Percentiles rank a stretch among this genome's conserved stretches.
phyloP scores from a whole-genome alignment of 768 basidiomycete species.

The Pleurotus sapidus region DNA sequence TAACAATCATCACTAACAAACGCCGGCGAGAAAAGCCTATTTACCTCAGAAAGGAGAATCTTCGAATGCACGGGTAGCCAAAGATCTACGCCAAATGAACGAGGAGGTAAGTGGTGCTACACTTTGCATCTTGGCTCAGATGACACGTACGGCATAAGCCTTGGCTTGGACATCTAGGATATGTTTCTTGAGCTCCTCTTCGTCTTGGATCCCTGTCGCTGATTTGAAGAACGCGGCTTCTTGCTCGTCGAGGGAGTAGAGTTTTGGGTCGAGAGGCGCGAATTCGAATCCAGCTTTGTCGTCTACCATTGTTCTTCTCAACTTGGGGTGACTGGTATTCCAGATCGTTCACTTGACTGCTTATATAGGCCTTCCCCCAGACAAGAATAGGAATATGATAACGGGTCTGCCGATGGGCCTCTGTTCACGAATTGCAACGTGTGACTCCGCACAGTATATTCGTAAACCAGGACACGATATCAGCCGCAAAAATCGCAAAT shows the following conservation, averaged over 20 bases:
- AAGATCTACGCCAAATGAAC: slow-evolving; percentile 21
- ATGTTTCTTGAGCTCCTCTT: slow-evolving; percentile 35
- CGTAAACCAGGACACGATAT: too few relatives aligned
- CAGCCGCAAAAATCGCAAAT: too few relatives aligned
- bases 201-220: slow-evolving; percentile 33
- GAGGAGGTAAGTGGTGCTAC: slow-evolving; percentile 15
- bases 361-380: too few relatives aligned
- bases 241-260: slow-evolving; percentile 22
- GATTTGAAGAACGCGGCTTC: slow-evolving; percentile 32
- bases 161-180: slow-evolving; percentile 33
- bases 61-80: slow-evolving; percentile 29
- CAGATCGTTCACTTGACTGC: too few relatives aligned
- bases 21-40: not conserved
- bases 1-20: not conserved
- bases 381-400: too few relatives aligned
- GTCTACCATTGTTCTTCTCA: too few relatives aligned
- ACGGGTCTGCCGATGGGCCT: too few relatives aligned
- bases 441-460: too few relatives aligned
- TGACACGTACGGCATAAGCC: slow-evolving; percentile 24
- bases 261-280: not conserved
- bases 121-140: slow-evolving; percentile 18
- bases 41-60: slow-evolving; percentile 26
- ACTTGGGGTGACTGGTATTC: too few relatives aligned
- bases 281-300: too few relatives aligned
- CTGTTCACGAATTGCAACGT: too few relatives aligned